Base-by-base conservation (phyloP, 257 asterid genomes). In the Avicennia marina region DNA sequence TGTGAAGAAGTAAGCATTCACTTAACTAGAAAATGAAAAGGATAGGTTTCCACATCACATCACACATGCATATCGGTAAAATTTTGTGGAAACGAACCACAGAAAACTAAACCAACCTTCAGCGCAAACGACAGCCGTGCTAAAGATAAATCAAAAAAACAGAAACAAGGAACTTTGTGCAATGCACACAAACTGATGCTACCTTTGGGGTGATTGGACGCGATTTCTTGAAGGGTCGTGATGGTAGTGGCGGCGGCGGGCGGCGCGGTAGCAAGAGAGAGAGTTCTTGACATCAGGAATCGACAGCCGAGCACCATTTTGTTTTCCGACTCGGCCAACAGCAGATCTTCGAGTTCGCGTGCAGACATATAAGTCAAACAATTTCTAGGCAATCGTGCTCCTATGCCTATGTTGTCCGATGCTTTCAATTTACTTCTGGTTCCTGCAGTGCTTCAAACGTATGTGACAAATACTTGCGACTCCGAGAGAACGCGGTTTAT, bases 141-240 rank as follows among this genome's bases (percentile, higher is more conserved):
- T 6, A 36, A 19, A 36, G 53, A 10, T 10, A 47, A 55, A 20
- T n/a, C 4, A 11, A n/a, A 7, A 7, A 1, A 46, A 24, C 32
- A 7, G 8, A 20, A 15, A 36, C 1, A 13, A 0, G 17, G 7
- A 39, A 13, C 1, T 13, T 21, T 17, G 1, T 2, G 32, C 7
- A 19, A 40, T 24, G 60, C 27, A 44, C 11, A 22, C 13, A 22
- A 50, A 34, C 25, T 12, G 0, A 40, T 10, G n/a, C 4, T 7
- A 82, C 89, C 91, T 80, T 75, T 82, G 19, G 83, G 69, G 36
- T 70, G 76, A 63, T 49, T 77, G 58, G 94, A 71, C 25, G 94
- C 94, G 22, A 87, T 71, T 56, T 87, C 81, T 40, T 87, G 84
- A 52, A 88, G 90, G 22, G 72, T 61, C n/a, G n/a, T n/a, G n/a